Base-by-base conservation (phyloP, 306 rosid genomes). In the Prinsepia uniflora region DNA sequence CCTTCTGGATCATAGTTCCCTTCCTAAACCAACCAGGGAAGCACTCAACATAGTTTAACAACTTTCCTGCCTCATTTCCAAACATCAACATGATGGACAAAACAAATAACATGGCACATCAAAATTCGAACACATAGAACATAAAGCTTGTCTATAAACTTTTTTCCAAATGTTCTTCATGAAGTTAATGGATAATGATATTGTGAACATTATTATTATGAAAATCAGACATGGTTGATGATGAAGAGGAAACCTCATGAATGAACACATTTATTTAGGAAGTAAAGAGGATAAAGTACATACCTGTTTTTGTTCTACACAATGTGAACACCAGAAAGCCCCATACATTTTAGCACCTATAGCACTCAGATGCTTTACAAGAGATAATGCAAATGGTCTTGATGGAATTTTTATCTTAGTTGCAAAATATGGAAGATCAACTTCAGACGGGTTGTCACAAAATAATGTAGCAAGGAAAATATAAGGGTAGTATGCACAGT, bases 311-410 rank as follows among this genome's bases (percentile, higher is more conserved):
- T 94, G 99, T 83, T 94, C 97, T 10, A 79, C 49, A 80, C 99
- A 94, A 78, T 94, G 97, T 6, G 97, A 91, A 80, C 99, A 94
- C 96, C 99, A 91, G 76, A 94, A 94, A 74, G 99, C 99, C 55
- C 97, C 99, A 80, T 94, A 91, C 91, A 94, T 82, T 82, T 87
- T 94, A 79, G 97, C 96, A 72, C 97, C 97, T 17, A 86, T 78
- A 36, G 92, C 83, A 19, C 82, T 87, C 80, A 89, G 81, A 91
- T 91, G 84, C 84, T 55, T 82, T 83, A 96, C 92, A 46, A 91
- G 90, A 74, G 97, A 78, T 75, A 89, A 10, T 22, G 99, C 86
- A 20, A 78, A 78, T 62, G 97, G 80, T 63, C 79, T 94, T 42
- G 96, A 94, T 14, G 90, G 73, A 53, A 86, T 72, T 39, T 87